phyloP scores from a whole-genome alignment of 345 rosid species.

The Cardamine occulta region DNA sequence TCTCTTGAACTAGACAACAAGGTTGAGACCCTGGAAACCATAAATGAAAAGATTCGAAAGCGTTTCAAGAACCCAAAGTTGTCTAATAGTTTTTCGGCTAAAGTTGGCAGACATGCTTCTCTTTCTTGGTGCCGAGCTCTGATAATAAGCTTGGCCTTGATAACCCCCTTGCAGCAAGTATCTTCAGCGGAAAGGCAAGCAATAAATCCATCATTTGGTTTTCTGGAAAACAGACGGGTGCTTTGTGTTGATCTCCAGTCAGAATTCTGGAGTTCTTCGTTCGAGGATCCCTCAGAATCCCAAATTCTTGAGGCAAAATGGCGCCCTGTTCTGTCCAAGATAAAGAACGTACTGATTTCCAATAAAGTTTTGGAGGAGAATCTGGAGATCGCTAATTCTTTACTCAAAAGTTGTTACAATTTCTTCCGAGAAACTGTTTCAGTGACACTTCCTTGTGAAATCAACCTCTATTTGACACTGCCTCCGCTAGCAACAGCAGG shows the following conservation, averaged over 20 bases:
- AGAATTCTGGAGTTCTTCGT: constrained; percentile 69
- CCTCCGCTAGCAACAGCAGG: constrained; percentile 52
- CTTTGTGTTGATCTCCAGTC: constrained; percentile 79
- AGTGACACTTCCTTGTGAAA: constrained; percentile 61
- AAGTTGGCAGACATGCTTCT: constrained; percentile 93
- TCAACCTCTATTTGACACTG: constrained; percentile 68
- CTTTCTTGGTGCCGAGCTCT: constrained; percentile 91
- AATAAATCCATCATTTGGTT: constrained; percentile 47
- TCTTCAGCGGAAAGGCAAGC: constrained; percentile 51
- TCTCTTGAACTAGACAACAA: constrained; percentile 71
- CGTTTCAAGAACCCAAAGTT: constrained; percentile 93
- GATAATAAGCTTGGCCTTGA: constrained; percentile 67
- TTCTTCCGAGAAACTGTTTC: constrained; percentile 85
- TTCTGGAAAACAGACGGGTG: constrained; percentile 54
- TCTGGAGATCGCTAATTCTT: constrained; percentile 66
- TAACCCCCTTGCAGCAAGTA: constrained; percentile 65
- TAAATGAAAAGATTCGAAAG: constrained; percentile 85
- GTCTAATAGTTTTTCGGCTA: constrained; percentile 74
- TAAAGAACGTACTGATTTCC: constrained; percentile 58
- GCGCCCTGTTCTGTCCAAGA: constrained; percentile 64
- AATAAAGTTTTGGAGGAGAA: constrained; percentile 67
- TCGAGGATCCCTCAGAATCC: constrained; percentile 60
- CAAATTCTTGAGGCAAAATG: constrained; percentile 71
- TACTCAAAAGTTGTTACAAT: constrained; percentile 78
- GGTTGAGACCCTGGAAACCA: constrained; percentile 80